Percentiles rank a stretch among this genome's conserved stretches.
These are phyloP conservation scores for Penicillium aurantiogriseum DNA, from an alignment of 2,329 filamentous ascomycete genomes.

Conservation along the genomic window DNA sequence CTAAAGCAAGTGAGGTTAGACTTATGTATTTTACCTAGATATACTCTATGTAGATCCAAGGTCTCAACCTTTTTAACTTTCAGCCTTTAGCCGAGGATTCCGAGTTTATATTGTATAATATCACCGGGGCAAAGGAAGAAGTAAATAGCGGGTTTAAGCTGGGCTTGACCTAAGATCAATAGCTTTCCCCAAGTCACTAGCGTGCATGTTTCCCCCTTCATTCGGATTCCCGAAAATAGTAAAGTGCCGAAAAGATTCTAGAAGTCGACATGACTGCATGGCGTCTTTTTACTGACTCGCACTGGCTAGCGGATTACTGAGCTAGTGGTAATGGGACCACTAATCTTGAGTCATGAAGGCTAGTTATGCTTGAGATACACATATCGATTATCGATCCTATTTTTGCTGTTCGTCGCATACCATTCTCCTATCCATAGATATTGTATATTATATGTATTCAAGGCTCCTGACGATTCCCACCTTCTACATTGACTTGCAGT, in stretches of 20 bases:
- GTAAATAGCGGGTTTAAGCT: not conserved
- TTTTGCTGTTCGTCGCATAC: not conserved
- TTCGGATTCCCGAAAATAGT: not conserved
- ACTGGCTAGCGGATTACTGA: not conserved
- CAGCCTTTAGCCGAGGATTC: constrained; percentile 11
- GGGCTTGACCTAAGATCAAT: not conserved
- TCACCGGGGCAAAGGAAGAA: constrained; percentile 8
- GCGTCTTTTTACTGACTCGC: not conserved
- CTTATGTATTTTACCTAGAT: not conserved
- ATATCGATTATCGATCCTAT: not conserved
- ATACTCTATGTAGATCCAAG: not conserved
- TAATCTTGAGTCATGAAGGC: constrained; percentile 16
- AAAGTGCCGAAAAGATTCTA: constrained; percentile 4
- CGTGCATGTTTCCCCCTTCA: constrained; percentile 1
- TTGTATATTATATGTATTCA: too few species aligned
- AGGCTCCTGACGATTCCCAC: not conserved
- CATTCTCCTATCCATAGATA: not conserved
- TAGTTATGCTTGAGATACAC: not conserved
- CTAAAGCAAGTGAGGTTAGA: not conserved
- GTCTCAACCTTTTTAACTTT: not conserved
- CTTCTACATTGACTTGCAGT: not conserved
- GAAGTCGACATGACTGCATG: not conserved
- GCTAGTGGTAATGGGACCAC: constrained; percentile 2
- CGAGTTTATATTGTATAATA: constrained; percentile 1
- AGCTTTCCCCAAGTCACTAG: not conserved